Evolutionary conservation across 208 protist species (phyloP).

Genomic region (Wallacemonas rigidus): DNA sequence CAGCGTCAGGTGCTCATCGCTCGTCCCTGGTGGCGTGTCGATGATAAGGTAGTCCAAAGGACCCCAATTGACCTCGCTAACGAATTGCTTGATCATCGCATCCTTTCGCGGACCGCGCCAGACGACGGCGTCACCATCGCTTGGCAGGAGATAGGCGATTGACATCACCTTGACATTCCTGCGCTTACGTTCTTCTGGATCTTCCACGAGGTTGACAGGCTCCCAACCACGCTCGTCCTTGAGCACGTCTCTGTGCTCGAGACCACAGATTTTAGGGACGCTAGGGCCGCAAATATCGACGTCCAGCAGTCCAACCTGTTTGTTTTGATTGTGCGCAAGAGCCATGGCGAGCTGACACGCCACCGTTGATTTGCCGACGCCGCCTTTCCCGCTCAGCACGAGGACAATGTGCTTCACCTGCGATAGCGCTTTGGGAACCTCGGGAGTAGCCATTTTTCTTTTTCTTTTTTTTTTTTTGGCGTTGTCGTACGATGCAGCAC

Average conservation of each 20-base stretch:
- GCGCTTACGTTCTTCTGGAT: constrained; percentile 3
- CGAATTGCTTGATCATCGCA: constrained; percentile 93
- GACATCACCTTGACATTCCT: constrained; percentile 92
- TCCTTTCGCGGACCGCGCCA: constrained; percentile 97
- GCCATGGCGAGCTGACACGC: constrained; percentile 96
- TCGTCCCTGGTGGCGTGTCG: constrained; percentile 93
- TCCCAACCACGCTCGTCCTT: constrained; percentile 82
- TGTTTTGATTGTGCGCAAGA: constrained; percentile 68
- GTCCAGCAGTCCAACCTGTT: constrained; percentile 91
- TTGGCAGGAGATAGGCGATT: constrained; percentile 97
- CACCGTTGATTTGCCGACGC: constrained; percentile 99
- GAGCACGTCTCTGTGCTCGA: constrained; percentile 90
- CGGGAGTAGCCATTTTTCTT: neutral
- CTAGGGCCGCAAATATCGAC: constrained; percentile 95
- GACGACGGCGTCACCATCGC: constrained; percentile 97
- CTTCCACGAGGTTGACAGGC: constrained; percentile 57
- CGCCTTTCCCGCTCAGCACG: constrained; percentile 99
- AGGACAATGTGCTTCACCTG: constrained; percentile 97
- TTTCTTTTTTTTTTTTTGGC: neutral
- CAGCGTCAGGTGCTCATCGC: constrained; percentile 92
- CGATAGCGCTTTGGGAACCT: constrained; percentile 26
- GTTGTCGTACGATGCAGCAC: neutral
- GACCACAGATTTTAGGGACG: constrained; percentile 96
- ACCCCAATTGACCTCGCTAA: constrained; percentile 89
- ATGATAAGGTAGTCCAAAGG: constrained; percentile 91